Conservation (phyloP, 768 basidiomycete species). For the Gymnopilus junonius region DNA sequence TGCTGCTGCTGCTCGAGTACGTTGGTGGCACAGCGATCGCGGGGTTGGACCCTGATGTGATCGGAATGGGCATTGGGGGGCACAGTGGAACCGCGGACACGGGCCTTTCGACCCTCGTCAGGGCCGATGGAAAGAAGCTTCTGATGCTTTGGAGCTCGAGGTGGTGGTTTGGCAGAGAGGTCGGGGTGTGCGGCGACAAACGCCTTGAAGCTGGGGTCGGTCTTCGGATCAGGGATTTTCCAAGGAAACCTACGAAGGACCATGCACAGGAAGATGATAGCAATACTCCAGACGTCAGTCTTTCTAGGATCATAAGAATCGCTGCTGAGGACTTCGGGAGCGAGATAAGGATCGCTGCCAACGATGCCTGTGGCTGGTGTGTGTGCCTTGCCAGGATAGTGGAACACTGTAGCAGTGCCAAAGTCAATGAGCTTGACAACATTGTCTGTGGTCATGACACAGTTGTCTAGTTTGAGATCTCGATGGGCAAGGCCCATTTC, state of each 20-base stretch:
- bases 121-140: slow-evolving; percentile 9
- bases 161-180: slow-evolving; percentile 56
- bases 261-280: slow-evolving; percentile 99
- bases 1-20: slow-evolving; percentile 32
- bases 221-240: slow-evolving; percentile 97
- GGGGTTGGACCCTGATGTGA: slow-evolving; percentile 29
- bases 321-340: slow-evolving; percentile 88
- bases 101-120: slow-evolving; percentile 20
- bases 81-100: slow-evolving; percentile 40
- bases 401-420: slow-evolving; percentile 99
- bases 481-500: slow-evolving; percentile 97
- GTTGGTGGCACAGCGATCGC: slow-evolving; percentile 38
- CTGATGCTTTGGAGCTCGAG: slow-evolving; percentile 30
- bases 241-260: slow-evolving; percentile 96
- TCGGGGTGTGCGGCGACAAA: slow-evolving; percentile 96
- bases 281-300: slow-evolving; percentile 98
- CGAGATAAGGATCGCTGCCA: slow-evolving; percentile 97
- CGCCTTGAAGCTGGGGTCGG: slow-evolving; percentile 87
- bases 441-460: slow-evolving; percentile 96
- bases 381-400: slow-evolving; percentile 91
- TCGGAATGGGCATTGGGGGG: slow-evolving; percentile 30
- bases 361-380: slow-evolving; percentile 88
- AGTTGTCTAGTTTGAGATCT: slow-evolving; percentile 99
- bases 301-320: slow-evolving; percentile 93
- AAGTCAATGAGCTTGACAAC: slow-evolving; percentile 99